phyloP scores from a whole-genome alignment of 352 stramenopile genomes.

The Globisporangium acanthophoron region DNA sequence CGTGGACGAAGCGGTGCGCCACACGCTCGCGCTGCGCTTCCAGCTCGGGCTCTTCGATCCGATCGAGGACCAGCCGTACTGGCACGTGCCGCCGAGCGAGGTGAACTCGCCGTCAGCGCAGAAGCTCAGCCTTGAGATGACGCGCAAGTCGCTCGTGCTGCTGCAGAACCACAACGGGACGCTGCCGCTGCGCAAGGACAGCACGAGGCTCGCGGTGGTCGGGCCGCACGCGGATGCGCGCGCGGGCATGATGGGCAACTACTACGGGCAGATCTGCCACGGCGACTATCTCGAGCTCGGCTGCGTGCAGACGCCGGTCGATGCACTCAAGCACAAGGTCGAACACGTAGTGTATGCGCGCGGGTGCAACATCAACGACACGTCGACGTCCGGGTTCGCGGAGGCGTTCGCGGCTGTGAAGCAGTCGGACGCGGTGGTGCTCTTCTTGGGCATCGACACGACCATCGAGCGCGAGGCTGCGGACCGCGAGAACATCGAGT shows the following conservation, averaged over 20 bases:
- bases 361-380: slow-evolving; percentile 61
- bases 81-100: slow-evolving; percentile 56
- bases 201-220: slow-evolving; percentile 60
- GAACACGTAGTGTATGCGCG: slow-evolving; percentile 28
- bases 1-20: slow-evolving; percentile 53
- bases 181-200: slow-evolving; percentile 55
- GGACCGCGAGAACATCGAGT: slow-evolving; percentile 69
- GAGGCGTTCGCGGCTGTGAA: slow-evolving; percentile 32
- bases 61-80: slow-evolving; percentile 79
- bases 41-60: slow-evolving; percentile 90
- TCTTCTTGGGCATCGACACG: slow-evolving; percentile 83
- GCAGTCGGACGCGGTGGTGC: slow-evolving; percentile 47
- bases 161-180: slow-evolving; percentile 85
- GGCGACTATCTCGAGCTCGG: slow-evolving; percentile 58
- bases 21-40: slow-evolving; percentile 86
- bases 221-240: slow-evolving; percentile 71
- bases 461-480: slow-evolving; percentile 66
- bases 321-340: slow-evolving; percentile 47
- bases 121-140: slow-evolving; percentile 61
- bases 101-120: slow-evolving; percentile 67
- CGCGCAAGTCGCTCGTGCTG: slow-evolving; percentile 89
- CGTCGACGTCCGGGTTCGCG: slow-evolving; percentile 49
- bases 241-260: slow-evolving; percentile 77
- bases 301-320: slow-evolving; percentile 65
- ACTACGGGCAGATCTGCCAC: slow-evolving; percentile 81